phyloP scores from a whole-genome alignment of 768 basidiomycete species.

The Pleurotus tuoliensis region DNA sequence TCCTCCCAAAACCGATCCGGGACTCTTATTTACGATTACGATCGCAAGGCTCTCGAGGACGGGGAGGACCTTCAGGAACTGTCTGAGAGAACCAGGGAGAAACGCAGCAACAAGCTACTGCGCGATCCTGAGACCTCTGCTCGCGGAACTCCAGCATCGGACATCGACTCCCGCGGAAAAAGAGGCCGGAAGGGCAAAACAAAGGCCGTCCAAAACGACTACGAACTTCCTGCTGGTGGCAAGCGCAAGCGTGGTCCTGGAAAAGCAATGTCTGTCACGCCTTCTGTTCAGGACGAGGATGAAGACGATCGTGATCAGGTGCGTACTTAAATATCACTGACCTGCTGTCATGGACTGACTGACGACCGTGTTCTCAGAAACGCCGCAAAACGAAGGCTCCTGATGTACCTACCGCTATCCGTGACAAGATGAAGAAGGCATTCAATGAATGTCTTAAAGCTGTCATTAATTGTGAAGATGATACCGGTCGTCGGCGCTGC shows the following conservation, averaged over 20 bases:
- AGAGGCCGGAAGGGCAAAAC: conserved; percentile 65
- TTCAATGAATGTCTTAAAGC: conserved; percentile 75
- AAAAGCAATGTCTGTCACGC: conserved; percentile 77
- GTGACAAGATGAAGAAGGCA: conserved; percentile 80
- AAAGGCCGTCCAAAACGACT: conserved; percentile 27
- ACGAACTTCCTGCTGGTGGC: conserved; percentile 36
- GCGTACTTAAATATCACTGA: conserved; percentile 20
- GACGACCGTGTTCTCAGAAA: conserved; percentile 48
- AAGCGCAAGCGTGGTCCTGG: conserved; percentile 66
- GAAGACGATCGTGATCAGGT: conserved; percentile 73
- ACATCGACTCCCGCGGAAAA: conserved; percentile 54
- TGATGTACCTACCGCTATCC: conserved; percentile 54
- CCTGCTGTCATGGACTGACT: conserved; percentile 7
- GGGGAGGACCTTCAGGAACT: conserved; percentile 78
- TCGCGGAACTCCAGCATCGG: conserved; percentile 62
- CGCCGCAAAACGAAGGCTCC: conserved; percentile 71
- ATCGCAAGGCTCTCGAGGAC: conserved; percentile 64
- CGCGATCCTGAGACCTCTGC: conserved; percentile 58
- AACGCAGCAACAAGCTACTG: conserved; percentile 57
- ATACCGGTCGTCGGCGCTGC: conserved; percentile 73
- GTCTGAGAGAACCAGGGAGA: conserved; percentile 59
- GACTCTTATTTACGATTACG: background rate
- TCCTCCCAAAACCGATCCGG: background rate
- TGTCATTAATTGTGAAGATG: conserved; percentile 67
- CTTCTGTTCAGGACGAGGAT: conserved; percentile 74